A percentile compares a stretch with the other conserved stretches of the same genome.
phyloP scores from a whole-genome alignment of 345 rosid genomes.

The Salix arbutifolia region DNA sequence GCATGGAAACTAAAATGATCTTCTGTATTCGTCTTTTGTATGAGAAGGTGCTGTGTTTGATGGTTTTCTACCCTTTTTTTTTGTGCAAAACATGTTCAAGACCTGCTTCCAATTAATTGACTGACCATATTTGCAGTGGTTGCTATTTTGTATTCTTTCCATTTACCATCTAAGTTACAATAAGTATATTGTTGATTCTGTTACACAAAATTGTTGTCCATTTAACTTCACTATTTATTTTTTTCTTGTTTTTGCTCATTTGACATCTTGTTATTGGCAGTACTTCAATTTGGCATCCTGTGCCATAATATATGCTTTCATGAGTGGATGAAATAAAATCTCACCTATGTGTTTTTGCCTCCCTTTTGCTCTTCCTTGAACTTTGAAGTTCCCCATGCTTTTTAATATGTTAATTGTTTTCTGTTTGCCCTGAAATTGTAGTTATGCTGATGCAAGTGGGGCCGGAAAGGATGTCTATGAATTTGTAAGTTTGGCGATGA shows the following conservation, averaged over 20 bases:
- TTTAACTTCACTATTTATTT: background rate
- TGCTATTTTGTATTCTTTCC: background rate
- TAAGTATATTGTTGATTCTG: background rate
- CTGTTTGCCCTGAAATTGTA: constrained; percentile 19
- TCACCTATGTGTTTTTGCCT: background rate
- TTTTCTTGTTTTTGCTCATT: background rate
- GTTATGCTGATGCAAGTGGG: constrained; percentile 73
- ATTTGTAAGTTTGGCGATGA: constrained; percentile 43
- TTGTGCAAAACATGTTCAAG: background rate
- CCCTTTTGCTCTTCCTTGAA: constrained; percentile 1
- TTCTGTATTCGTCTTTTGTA: too few relatives aligned
- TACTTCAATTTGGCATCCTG: background rate
- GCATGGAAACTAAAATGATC: background rate
- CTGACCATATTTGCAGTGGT: background rate
- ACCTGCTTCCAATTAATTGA: background rate
- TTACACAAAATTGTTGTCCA: background rate
- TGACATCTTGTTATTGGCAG: background rate
- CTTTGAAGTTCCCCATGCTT: background rate
- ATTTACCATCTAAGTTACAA: background rate
- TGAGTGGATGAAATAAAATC: background rate
- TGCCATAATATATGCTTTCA: background rate
- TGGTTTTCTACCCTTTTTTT: background rate
- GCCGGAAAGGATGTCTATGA: constrained; percentile 73
- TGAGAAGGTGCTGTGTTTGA: background rate
- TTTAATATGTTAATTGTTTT: background rate